Conservation (phyloP, 116 monocot species). For the Posidonia oceanica region DNA sequence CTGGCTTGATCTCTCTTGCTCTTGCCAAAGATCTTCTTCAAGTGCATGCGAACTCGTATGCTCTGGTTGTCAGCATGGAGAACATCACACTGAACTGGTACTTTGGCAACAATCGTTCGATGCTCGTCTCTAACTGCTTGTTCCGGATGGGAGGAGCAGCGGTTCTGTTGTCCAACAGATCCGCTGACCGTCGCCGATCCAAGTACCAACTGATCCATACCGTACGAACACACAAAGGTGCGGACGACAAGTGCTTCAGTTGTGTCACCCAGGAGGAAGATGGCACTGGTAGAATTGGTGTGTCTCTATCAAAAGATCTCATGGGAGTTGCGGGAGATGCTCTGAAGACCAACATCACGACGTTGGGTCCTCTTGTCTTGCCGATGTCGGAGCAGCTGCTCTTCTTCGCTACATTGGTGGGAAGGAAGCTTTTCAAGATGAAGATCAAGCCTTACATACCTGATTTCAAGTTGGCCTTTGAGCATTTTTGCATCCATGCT, state of each 20-base stretch:
- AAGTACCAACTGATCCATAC: constrained; percentile 71
- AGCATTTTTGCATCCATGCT: constrained; percentile 63
- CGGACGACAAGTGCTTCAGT: constrained; percentile 52
- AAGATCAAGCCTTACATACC: constrained; percentile 80
- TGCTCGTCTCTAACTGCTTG: constrained; percentile 73
- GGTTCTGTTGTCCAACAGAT: constrained; percentile 54
- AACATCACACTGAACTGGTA: constrained; percentile 83
- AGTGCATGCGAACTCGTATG: constrained; percentile 52
- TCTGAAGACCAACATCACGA: constrained; percentile 76
- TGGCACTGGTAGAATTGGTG: constrained; percentile 39
- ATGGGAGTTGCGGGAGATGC: constrained; percentile 64
- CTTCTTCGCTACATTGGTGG: constrained; percentile 60
- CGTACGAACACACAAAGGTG: constrained; percentile 63
- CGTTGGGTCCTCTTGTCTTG: constrained; percentile 55
- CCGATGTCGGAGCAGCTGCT: constrained; percentile 62
- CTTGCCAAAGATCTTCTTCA: constrained; percentile 72
- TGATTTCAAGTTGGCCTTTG: constrained; percentile 60
- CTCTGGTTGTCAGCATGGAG: constrained; percentile 74
- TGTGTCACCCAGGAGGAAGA: constrained; percentile 74
- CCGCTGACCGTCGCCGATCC: constrained; percentile 36
- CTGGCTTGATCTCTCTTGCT: constrained; percentile 52
- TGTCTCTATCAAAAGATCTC: constrained; percentile 62
- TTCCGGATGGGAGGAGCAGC: constrained; percentile 84
- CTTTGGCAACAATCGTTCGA: constrained; percentile 61
- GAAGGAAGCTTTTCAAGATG: constrained; percentile 55